Evolutionary conservation across 257 asterid species (phyloP).

Genomic region (Solanum pennellii): DNA sequence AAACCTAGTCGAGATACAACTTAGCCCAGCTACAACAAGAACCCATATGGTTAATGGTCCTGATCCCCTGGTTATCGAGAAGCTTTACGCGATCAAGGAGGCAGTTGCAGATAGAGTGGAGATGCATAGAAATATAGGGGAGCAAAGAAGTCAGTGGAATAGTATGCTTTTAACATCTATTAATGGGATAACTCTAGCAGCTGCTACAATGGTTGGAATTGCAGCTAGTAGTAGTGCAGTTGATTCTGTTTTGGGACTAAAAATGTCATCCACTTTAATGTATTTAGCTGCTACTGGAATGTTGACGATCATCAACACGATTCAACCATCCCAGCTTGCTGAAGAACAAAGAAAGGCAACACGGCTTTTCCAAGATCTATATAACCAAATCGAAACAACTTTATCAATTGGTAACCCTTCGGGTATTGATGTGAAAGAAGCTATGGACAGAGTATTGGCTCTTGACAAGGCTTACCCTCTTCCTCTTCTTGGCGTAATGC

Average conservation of each 20-base stretch:
- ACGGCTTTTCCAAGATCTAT: constrained; percentile 49
- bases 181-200: constrained; percentile 41
- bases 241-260: constrained; percentile 3
- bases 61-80: constrained; percentile 16
- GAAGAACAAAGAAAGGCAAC: constrained; percentile 72
- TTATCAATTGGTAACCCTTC: constrained; percentile 24
- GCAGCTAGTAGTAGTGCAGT: constrained; percentile 5
- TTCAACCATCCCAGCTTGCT: constrained; percentile 69
- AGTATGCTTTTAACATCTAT: constrained; percentile 28
- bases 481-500: constrained; percentile 27
- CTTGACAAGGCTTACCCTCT: constrained; percentile 57
- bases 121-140: constrained; percentile 45
- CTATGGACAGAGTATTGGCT: constrained; percentile 53
- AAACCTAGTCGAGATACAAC: neutral
- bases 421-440: constrained; percentile 24
- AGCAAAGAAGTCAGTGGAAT: constrained; percentile 51
- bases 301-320: constrained; percentile 16
- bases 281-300: constrained; percentile 26
- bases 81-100: constrained; percentile 44
- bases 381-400: constrained; percentile 29
- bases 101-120: constrained; percentile 51
- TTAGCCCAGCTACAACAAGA: neutral
- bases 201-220: constrained; percentile 8
- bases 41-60: neutral
- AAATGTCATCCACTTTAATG: constrained; percentile 15